Percentiles rank a stretch among this genome's conserved stretches.
These are phyloP conservation scores for Neurospora tetrasperma DNA, from an alignment of 495 filamentous ascomycete species.

Conservation along the genomic window DNA sequence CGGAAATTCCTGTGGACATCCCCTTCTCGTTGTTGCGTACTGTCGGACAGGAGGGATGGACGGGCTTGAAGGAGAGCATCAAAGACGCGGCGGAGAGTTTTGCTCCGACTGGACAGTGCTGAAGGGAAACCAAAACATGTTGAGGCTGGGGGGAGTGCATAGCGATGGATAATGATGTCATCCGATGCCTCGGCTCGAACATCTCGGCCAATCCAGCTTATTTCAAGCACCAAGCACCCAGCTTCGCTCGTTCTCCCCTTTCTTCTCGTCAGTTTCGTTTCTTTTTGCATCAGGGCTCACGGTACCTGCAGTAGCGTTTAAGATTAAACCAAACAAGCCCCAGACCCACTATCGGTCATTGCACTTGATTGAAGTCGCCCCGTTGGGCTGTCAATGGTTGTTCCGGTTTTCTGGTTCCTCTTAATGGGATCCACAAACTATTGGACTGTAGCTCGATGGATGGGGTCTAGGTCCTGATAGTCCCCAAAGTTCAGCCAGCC, in stretches of 20 bases:
- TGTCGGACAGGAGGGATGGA: constrained; percentile 21
- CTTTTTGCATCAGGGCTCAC: not conserved
- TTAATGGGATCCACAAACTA: not conserved
- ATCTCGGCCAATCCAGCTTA: not conserved
- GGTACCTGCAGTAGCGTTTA: not conserved
- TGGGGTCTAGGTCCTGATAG: not conserved
- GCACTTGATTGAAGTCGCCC: not conserved
- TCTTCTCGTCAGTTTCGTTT: not conserved
- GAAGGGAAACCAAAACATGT: not conserved
- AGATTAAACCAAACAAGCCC: not conserved
- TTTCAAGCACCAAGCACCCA: not conserved
- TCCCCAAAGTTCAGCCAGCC: not conserved
- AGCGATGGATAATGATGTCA: not conserved
- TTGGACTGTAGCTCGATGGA: not conserved
- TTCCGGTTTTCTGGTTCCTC: not conserved
- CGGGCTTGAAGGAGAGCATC: constrained; percentile 19
- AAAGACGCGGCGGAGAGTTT: constrained; percentile 7
- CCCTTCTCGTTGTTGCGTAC: constrained; percentile 13
- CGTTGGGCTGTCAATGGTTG: not conserved
- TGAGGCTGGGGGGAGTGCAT: not conserved
- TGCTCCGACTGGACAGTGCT: not conserved
- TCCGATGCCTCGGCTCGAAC: not conserved
- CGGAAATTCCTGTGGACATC: constrained; percentile 15
- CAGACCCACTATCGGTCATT: not conserved
- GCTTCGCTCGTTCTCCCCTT: not conserved